Base-by-base conservation (phyloP, 1,284 basidiomycete genomes). In the Sphagnurus paluster region DNA sequence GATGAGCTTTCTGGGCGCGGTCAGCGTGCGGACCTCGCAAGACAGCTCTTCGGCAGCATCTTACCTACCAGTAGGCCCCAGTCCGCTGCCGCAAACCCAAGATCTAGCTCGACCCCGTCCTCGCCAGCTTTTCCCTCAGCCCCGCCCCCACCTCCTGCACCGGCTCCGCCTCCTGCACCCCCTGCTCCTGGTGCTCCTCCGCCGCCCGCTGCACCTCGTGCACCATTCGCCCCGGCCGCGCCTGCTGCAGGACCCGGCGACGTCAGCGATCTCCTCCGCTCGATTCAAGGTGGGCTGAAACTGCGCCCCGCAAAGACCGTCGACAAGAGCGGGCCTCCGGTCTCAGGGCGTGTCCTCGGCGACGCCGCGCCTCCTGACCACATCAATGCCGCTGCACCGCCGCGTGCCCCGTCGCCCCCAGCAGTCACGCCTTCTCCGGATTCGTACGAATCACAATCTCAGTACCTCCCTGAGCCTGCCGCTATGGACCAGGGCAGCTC, bases 231-330 rank as follows among this genome's bases (percentile, higher is more conserved):
- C 4, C 56, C 73, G 4, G 62, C 73, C 13, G 59, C 72, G 2
- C 52, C 72, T 8, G 57, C 72, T 2, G 63, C 75, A 4, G 66
- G 6, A 77, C 32, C 29, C 24, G 42, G 74, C 4, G 82, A 84
- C 61, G 76, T 83, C 21, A 72, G 76, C 49, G 92, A 90, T 0
- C 71, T 99, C 21, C 68, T 99, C 49, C 71, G 74, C 10, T 84
- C 91, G 11, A 99, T 99, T 56, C 86, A 92, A 60, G 80, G 84
- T 5, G 96, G 96, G 1, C 68, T 80, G 28, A 78, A 71, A 52
- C 71, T 99, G 51, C 80, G 78, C 48, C 93, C 93, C 67, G 70
- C 92, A 0, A 76, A 83, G 52, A 98, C 95, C 1, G 81, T 87
- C 46, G 96, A 98, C 62, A 85, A 88, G 53, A 93, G 90, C 54